Base-by-base conservation (phyloP, 2,329 filamentous ascomycete genomes). In the Scorias spongiosa region DNA sequence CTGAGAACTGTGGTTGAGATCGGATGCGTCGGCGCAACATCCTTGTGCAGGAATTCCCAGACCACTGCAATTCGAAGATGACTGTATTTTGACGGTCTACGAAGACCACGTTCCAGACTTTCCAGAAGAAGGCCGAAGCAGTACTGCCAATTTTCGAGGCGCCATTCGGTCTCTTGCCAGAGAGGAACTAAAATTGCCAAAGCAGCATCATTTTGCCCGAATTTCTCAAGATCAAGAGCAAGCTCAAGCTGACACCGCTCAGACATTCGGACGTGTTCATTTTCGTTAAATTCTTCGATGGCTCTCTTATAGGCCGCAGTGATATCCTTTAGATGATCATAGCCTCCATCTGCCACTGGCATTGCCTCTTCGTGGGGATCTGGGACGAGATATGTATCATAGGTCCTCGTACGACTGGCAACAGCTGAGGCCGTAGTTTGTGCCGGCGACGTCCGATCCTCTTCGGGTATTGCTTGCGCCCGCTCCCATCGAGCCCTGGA, bases 351-450 rank as follows among this genome's bases (percentile, higher is more conserved):
- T 6, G 64, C 67, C 44, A 65, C 51, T 14, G 67, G 47, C 10
- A 71, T 66, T 29, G 63, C 63, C 56, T 80, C 77, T 40, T 71
- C 52, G 44, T 77, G 70, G 8, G 76, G 71, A 44, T 76, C 71
- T 1, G 72, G 72, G 5, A 71, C 74, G 26, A 80, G 65, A 54
- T 78, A 80, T 4, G 68, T 72, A 49, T 80, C 76, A 51, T 80
- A 80, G 11, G 63, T 62, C 37, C 63, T 60, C 39, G 69, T 68
- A 47, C 75, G 70, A 46, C 63, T 70, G 0, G 70, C 73, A 14
- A 75, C 67, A 48, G 70, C 66, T 10, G 71, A 71, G 10, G 73
- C 70, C 18, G 74, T 69, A 15, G 70, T 72, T 56, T 75, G 69
- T 9, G 66, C 70, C 9, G 74, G 73, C 9, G 72, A 62, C 18